Evolutionary conservation across 345 rosid species (phyloP).

Genomic region (Syzygium jambos): DNA sequence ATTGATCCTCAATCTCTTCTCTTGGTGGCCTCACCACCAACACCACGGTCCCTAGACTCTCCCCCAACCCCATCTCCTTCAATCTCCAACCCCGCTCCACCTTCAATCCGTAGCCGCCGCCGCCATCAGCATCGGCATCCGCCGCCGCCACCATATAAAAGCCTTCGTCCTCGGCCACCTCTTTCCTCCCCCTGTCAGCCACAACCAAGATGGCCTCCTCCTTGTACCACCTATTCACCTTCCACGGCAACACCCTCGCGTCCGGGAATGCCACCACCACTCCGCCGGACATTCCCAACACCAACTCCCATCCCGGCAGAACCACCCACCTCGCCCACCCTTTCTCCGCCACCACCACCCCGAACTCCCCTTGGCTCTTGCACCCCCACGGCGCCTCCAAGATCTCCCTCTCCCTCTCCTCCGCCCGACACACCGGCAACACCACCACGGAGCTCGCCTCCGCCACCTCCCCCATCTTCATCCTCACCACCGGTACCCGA

Average conservation of each 20-base stretch:
- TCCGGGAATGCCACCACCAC: conserved; percentile 69
- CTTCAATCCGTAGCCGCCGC: conserved; percentile 18
- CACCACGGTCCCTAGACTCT: conserved; percentile 53
- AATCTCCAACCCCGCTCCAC: conserved; percentile 64
- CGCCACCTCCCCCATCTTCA: conserved; percentile 72
- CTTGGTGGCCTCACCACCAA: conserved; percentile 77
- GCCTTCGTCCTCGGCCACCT: conserved; percentile 46
- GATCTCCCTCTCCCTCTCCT: conserved; percentile 38
- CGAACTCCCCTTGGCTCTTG: conserved; percentile 51
- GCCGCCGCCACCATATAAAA: conserved; percentile 51
- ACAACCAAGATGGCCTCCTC: conserved; percentile 79
- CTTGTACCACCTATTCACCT: conserved; percentile 51
- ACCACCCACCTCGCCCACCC: conserved; percentile 91
- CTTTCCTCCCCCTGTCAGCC: conserved; percentile 48
- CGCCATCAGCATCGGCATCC: not conserved
- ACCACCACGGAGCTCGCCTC: conserved; percentile 57
- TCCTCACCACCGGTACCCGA: conserved; percentile 63
- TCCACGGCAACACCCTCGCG: conserved; percentile 68
- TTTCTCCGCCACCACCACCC: conserved; percentile 68
- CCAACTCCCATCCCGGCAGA: conserved; percentile 62
- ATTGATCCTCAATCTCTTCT: conserved; percentile 53
- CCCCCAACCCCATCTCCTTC: conserved; percentile 47
- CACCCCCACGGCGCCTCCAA: conserved; percentile 59
- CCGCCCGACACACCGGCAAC: conserved; percentile 68
- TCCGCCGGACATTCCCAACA: conserved; percentile 31